Base-by-base conservation (phyloP, 257 asterid species). In the Ehretia macrophylla region DNA sequence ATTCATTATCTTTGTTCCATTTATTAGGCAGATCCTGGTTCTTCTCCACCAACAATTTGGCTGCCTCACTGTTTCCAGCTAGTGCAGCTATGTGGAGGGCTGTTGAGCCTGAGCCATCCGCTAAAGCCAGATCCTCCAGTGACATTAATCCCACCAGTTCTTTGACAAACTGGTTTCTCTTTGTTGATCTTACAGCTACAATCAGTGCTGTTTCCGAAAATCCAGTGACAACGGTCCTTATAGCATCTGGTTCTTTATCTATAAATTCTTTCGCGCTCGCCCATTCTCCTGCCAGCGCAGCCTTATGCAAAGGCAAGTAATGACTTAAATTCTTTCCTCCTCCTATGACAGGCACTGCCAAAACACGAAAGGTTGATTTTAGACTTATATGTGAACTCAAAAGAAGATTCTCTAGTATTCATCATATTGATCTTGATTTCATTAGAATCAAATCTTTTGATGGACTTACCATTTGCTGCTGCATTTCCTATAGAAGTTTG, bases 211-310 rank as follows among this genome's bases (percentile, higher is more conserved):
- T 59, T 68, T 74, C 79, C 17, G 27, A 50, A 64, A 55, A 64
- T 68, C 51, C 69, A 19, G 75, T 18, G 44, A 68, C 51, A 47
- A 56, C 44, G 50, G 75, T 67, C 1, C 57, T 32, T 32, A 63
- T 13, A 8, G 69, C 63, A 32, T 64, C 69, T 13, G 75, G 79
- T 60, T 74, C 50, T 17, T 63, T 40, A n/a, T 64, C 59, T 22
- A 74, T 58, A 63, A 68, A 59, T 18, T 14, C 44, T 21, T 32
- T 17, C 1, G 79, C 79, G 8, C 44, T 35, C 27, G 60, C 79
- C 79, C 79, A 74, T 11, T 68, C 75, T 44, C 75, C 79, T 45
- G 53, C 35, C 22, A 68, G 55, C 27, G 75, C 75, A 45, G 75
- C 75, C 65, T 68, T 67, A 32, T 63, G 59, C 32, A 73, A 19